Conservation (phyloP, 75 land plant species). For the Sequoiadendron giganteum region DNA sequence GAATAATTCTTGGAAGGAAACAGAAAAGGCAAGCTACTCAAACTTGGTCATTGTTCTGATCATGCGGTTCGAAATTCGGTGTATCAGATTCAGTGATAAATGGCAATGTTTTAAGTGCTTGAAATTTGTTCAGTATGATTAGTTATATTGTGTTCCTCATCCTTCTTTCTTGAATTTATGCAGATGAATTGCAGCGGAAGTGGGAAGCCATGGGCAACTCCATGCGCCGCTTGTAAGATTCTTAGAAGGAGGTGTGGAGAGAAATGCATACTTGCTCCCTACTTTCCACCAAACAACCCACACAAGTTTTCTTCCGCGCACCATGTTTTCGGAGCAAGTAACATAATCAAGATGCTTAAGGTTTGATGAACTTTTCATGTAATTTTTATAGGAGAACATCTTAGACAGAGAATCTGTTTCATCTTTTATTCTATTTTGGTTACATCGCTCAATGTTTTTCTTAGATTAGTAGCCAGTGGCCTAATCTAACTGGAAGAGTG, state of each 20-base stretch:
- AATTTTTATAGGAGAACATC: too few relatives aligned
- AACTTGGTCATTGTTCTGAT: too few relatives aligned
- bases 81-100: background rate
- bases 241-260: constrained; percentile 28
- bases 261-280: constrained; percentile 31
- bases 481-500: background rate
- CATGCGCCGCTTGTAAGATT: constrained; percentile 35
- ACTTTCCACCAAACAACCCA: constrained; percentile 31
- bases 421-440: background rate
- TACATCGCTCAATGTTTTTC: background rate
- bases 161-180: background rate
- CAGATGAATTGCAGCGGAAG: background rate
- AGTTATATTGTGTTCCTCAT: background rate
- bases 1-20: background rate
- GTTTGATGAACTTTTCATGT: background rate
- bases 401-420: background rate
- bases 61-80: too few relatives aligned
- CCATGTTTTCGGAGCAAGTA: constrained; percentile 29
- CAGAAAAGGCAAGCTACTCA: background rate
- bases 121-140: too few relatives aligned
- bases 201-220: background rate
- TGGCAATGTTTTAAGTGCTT: too few relatives aligned
- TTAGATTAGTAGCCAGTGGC: background rate
- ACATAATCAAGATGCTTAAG: constrained; percentile 29
- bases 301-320: constrained; percentile 26